A percentile compares a stretch with the other conserved stretches of the same genome.
Conservation (phyloP, 2,329 filamentous ascomycete species). For the Trichoderma aggressivum region DNA sequence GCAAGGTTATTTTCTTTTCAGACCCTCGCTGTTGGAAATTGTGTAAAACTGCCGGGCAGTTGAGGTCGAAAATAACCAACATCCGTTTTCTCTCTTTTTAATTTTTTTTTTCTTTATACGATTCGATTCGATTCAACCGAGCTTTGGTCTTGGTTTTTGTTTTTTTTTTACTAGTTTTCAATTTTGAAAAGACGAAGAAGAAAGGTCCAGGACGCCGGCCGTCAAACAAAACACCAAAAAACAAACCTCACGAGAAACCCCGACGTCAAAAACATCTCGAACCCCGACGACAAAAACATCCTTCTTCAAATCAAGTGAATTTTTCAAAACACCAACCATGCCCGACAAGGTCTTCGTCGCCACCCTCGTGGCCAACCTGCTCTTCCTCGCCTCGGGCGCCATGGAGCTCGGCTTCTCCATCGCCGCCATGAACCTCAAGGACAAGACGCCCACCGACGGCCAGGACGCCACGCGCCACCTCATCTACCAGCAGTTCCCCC, state of each 20-base stretch:
- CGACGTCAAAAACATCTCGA: background rate
- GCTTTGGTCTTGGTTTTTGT: conserved; percentile 1
- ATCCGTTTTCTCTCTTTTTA: background rate
- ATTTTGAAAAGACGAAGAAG: background rate
- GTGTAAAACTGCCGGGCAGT: conserved; percentile 1
- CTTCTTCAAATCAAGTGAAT: background rate
- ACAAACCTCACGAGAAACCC: background rate
- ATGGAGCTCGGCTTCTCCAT: conserved; percentile 55
- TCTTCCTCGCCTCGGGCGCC: conserved; percentile 53
- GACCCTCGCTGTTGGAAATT: background rate
- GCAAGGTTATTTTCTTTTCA: background rate
- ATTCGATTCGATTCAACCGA: conserved; percentile 3
- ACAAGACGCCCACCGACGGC: conserved; percentile 43
- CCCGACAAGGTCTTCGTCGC: conserved; percentile 53
- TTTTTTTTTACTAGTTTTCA: background rate
- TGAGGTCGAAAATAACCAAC: background rate
- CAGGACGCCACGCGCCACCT: conserved; percentile 49
- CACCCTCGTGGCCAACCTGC: conserved; percentile 45
- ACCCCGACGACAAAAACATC: background rate
- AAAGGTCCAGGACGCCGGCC: background rate
- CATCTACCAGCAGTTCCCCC: conserved; percentile 52
- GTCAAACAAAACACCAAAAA: background rate
- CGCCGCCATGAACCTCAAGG: conserved; percentile 47
- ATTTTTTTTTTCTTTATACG: background rate
- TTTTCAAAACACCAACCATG: conserved; percentile 43